phyloP scores from a whole-genome alignment of 768 basidiomycete genomes.

The Mycena vulgaris region DNA sequence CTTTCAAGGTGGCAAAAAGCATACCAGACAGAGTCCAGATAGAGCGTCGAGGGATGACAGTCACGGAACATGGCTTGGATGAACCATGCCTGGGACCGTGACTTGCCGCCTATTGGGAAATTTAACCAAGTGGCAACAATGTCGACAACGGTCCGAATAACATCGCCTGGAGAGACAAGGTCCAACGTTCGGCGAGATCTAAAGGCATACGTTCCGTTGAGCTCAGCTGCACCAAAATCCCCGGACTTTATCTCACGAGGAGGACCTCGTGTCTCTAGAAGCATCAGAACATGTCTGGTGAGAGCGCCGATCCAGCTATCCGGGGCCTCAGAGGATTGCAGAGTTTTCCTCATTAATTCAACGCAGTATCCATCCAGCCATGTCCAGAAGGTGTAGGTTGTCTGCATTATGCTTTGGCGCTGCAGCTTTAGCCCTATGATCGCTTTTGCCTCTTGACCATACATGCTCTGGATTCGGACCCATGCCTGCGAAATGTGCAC shows the following conservation, averaged over 20 bases:
- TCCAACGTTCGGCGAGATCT: not conserved
- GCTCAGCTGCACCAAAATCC: not conserved
- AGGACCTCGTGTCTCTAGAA: not conserved
- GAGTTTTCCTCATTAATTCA: not conserved
- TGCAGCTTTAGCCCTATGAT: not conserved
- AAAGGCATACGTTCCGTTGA: not conserved
- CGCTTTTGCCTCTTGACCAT: not conserved
- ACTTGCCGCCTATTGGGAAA: not conserved
- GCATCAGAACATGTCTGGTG: not conserved
- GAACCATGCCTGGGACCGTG: not conserved
- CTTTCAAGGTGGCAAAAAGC: constrained; percentile 11
- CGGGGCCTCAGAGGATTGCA: not conserved
- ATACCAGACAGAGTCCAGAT: constrained; percentile 6
- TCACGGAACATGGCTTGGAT: not conserved
- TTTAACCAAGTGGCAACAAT: not conserved
- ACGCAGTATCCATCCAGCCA: constrained; percentile 11
- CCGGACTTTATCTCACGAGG: not conserved
- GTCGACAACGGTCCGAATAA: not conserved
- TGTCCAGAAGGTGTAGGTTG: not conserved
- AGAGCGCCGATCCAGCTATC: not conserved
- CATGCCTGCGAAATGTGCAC: constrained; percentile 3
- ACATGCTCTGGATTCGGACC: not conserved
- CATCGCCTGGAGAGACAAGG: not conserved
- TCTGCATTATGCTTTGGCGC: constrained; percentile 15
- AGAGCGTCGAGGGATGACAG: not conserved